Evolutionary conservation across 805 yeast species (phyloP), one percentile per base, ranked within the genome.

Genomic region (Ascoidea asiatica): DNA sequence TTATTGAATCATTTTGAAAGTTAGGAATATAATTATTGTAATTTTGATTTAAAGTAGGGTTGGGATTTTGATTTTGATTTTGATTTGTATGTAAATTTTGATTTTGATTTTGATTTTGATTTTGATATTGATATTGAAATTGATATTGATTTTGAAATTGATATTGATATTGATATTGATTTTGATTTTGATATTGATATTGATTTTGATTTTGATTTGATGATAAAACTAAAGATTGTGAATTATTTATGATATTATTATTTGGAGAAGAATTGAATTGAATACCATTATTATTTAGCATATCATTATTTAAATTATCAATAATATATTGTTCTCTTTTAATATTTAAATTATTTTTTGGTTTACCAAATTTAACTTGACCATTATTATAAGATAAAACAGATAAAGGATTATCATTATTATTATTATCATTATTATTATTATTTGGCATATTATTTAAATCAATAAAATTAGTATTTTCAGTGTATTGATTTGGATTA

Each of bases 401-500:
- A n/a, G n/a, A n/a, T n/a, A n/a, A n/a, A n/a, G n/a, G n/a, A n/a
- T n/a, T n/a, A n/a, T n/a, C n/a, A n/a, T n/a, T n/a, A n/a, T n/a
- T n/a, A n/a, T n/a, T n/a, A n/a, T n/a, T n/a, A n/a, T n/a, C n/a
- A n/a, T n/a, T n/a, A n/a, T n/a, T n/a, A n/a, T n/a, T n/a, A n/a
- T n/a, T n/a, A n/a, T n/a, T n/a, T n/a, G n/a, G n/a, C n/a, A n/a
- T n/a, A n/a, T n/a, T n/a, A n/a, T n/a, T n/a, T n/a, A n/a, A n/a
- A n/a, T n/a, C n/a, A n/a, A n/a, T 23, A 7, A 39, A 50, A 7
- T 48, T 51, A 6, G 50, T 51, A 13, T 50, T 56, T 1, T 44
- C 59, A n/a, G 56, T 62, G 4, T 52, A 58, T n/a, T 52, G 56
- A 13, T 51, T 56, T 29, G 61, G 67, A 11, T 23, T 23, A 11